Evolutionary conservation across 2,329 filamentous ascomycete genomes (phyloP), one percentile per base, ranked within the genome.

Genomic region (Emydomyces testavorans): DNA sequence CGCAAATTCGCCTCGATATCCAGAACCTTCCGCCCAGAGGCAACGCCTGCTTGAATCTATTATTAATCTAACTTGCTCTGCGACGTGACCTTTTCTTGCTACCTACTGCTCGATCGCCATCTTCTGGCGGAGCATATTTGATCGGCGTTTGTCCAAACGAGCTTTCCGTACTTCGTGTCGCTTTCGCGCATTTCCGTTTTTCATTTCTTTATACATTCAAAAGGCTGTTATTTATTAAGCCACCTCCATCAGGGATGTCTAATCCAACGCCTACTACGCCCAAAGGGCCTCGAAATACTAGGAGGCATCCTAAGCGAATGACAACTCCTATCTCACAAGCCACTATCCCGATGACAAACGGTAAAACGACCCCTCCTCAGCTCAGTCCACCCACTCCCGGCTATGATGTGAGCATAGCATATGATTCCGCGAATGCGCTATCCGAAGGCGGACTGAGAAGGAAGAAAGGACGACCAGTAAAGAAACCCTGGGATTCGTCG

Each of bases 211-310:
- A 49, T 51, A 47, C 51, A 52, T 53, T 57, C 52, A 56, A 36
- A 58, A 62, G 69, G 67, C 67, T 70, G 67, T 63, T 72, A 73
- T 73, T 71, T 72, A 66, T 70, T 67, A 70, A 72, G 66, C 66
- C 65, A 57, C 61, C 61, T 46, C 53, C 37, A 56, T 62, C 58
- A 56, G 53, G 21, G 53, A 75, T 74, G 72, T 70, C 71, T 59
- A 62, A 68, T 40, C 64, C 65, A 59, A 57, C 61, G 48, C 63
- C 65, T 56, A 57, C 60, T 38, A 64, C 66, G 31, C 62, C 67
- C 4, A 68, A 67, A 54, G 63, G 58, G 35, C 51, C 60, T 52
- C 64, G 65, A 50, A 68, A 63, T 52, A 57, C 59, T 49, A 60
- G 63, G 49, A 61, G 60, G 46, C 58, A 62, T 43, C 56, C 56